Evolutionary conservation across 2,329 filamentous ascomycete genomes (phyloP), one percentile per base, ranked within the genome.

Genomic region (Amphichorda felina): DNA sequence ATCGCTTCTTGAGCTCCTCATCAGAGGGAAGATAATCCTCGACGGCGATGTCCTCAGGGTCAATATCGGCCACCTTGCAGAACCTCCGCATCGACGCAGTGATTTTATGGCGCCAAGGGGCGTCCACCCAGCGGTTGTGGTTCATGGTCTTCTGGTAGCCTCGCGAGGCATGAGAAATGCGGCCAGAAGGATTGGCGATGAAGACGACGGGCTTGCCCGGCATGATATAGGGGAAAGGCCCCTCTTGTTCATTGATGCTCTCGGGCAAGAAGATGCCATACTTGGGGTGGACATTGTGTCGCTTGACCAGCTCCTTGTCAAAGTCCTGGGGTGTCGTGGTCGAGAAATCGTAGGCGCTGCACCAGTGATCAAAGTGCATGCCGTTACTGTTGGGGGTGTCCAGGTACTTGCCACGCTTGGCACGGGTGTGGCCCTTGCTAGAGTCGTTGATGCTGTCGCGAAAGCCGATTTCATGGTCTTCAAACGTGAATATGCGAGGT

Each of bases 361-460:
- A 62, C 39, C 64, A 66, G 39, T 67, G 66, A 43, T 77, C 72
- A 40, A 70, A 57, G 45, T 74, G 70, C 50, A 70, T 58, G 37
- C 61, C 63, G 38, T 64, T 66, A 30, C 64, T 66, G 46, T 73
- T 71, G 26, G 72, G 70, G 19, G 60, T 64, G 41, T 67, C 60
- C 32, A 72, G 56, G 44, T 66, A 75, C 47, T 64, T 68, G 45
- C 70, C 70, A 34, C 71, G 61, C 40, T 67, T 66, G 11, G 62
- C 61, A 43, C 61, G 63, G 24, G 64, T 72, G 32, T 69, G 68
- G 16, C 67, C 67, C 38, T 70, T 67, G 40, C 60, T 61, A 21
- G 65, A 63, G 43, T 72, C 68, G 40, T 76, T 76, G 40, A 64
- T 64, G 4, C 69, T 72, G 45, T 76, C 72, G 16, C 68, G 63